Base-by-base conservation (phyloP, 164 flowering plant genomes). In the Sextonia rubra region DNA sequence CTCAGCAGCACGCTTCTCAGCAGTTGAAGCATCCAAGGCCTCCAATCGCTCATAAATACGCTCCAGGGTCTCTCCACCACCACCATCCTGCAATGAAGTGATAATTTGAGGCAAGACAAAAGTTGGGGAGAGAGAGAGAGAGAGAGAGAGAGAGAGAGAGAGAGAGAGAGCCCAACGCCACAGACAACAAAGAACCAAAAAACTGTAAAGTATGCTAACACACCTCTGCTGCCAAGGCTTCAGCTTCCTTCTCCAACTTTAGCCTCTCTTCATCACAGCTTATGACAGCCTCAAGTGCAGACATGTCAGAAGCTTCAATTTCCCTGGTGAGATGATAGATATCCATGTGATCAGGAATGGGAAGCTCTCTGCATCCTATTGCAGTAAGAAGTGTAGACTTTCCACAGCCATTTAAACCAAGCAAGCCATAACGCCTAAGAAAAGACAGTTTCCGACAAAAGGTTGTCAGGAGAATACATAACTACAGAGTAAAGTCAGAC, bases 301-400 rank as follows among this genome's bases (percentile, higher is more conserved):
- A 79, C 94, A 90, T 87, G 78, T 93, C 99, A 71, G 97, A 90
- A 64, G 98, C 99, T 83, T 93, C 99, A 84, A 95, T 93, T 81
- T 95, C 99, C 77, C 93, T 74, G 1, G 82, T 71, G 3, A 95
- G 89, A 76, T 93, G 99, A 79, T 81, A 90, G 44, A 95, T 93
- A 82, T 95, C 99, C 98, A 95, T 93, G 82, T 95, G 98, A 0
- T 93, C 97, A 23, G 99, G 99, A 74, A 95, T 91, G 1, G 99
- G 99, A 72, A 95, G 90, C 79, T 95, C 98, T 32, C 98, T 87
- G 75, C 73, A 76, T 26, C 97, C 99, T 65, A 95, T 89, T 47
- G 98, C 87, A 55, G 93, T 69, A 12, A 94, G 91, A 56, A 94
- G 97, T 0, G 99, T 94, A 37, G 99, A 94, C 71, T 94, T 94